Percentiles rank a stretch among this genome's conserved stretches.
phyloP scores from a whole-genome alignment of 2,329 filamentous ascomycete species.

The Aspergillus proliferans region DNA sequence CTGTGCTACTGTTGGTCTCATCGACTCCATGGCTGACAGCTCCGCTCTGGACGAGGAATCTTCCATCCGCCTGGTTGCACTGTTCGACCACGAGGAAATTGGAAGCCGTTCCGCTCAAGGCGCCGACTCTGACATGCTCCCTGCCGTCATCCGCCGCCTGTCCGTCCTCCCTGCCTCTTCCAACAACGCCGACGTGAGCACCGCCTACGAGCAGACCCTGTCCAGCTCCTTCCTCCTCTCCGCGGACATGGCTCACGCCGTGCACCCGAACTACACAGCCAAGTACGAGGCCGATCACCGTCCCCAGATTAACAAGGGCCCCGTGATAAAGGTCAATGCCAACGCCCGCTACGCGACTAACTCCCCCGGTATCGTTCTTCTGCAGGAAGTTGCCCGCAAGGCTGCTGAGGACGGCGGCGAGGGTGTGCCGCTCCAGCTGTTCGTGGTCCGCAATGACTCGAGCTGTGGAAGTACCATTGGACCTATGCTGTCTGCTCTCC shows the following conservation, averaged over 20 bases:
- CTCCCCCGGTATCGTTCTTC: slow-evolving; percentile 83
- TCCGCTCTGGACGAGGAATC: slow-evolving; percentile 66
- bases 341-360: slow-evolving; percentile 97
- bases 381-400: slow-evolving; percentile 77
- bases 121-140: slow-evolving; percentile 85
- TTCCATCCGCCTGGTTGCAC: slow-evolving; percentile 81
- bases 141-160: slow-evolving; percentile 77
- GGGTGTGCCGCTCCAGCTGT: slow-evolving; percentile 84
- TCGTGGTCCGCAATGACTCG: slow-evolving; percentile 93
- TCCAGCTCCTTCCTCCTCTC: slow-evolving; percentile 88
- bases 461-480: slow-evolving; percentile 94
- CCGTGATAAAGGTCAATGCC: slow-evolving; percentile 96
- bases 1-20: slow-evolving; percentile 79
- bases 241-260: slow-evolving; percentile 94
- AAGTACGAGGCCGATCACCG: slow-evolving; percentile 91
- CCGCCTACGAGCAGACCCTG: slow-evolving; percentile 88
- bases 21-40: slow-evolving; percentile 64
- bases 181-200: slow-evolving; percentile 58
- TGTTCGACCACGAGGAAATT: slow-evolving; percentile 98
- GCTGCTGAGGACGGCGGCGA: slow-evolving; percentile 49
- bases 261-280: slow-evolving; percentile 87
- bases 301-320: slow-evolving; percentile 92
- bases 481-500: slow-evolving; percentile 82
- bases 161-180: slow-evolving; percentile 66
- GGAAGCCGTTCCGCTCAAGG: slow-evolving; percentile 89